A percentile compares a stretch with the other conserved stretches of the same genome.
Evolutionary conservation across 2,329 filamentous ascomycete species (phyloP).

Genomic region (Tolypocladium tundrense): DNA sequence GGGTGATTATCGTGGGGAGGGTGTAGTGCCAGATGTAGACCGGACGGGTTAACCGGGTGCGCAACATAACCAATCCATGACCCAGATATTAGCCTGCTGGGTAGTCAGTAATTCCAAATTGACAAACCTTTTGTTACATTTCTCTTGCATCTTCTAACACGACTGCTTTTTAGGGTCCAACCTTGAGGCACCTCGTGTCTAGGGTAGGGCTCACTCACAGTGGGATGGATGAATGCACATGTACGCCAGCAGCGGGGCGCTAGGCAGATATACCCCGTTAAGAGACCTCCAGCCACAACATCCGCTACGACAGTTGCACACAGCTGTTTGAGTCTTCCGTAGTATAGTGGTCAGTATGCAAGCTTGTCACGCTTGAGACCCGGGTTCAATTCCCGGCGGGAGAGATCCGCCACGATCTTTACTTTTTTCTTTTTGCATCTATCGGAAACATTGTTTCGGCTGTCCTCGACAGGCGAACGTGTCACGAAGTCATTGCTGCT

Average conservation of each 20-base stretch:
- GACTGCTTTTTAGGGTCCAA: too few species aligned
- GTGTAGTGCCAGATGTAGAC: not conserved
- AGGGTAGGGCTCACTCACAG: too few species aligned
- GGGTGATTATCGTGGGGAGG: not conserved
- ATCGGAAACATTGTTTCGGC: not conserved
- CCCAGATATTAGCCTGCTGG: too few species aligned
- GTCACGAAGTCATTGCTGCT: too few species aligned
- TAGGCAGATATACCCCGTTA: not conserved
- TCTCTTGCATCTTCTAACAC: too few species aligned
- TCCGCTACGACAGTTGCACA: constrained; percentile 8
- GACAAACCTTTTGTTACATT: not conserved
- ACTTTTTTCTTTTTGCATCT: not conserved
- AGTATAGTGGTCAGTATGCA: constrained; percentile 21
- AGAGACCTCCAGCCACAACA: not conserved
- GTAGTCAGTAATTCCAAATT: not conserved
- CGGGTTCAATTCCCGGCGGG: constrained; percentile 13
- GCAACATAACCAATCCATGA: not conserved
- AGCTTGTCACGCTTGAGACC: constrained; percentile 14
- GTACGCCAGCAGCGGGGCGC: too few species aligned
- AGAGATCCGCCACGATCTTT: constrained; percentile 4
- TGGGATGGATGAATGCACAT: too few species aligned
- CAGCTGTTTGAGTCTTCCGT: constrained; percentile 14
- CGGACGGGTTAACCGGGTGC: not conserved
- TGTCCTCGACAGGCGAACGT: not conserved
- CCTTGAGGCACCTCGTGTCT: too few species aligned